Evolutionary conservation across 495 filamentous ascomycete genomes (phyloP).

Genomic region (Penicillium desertorum): DNA sequence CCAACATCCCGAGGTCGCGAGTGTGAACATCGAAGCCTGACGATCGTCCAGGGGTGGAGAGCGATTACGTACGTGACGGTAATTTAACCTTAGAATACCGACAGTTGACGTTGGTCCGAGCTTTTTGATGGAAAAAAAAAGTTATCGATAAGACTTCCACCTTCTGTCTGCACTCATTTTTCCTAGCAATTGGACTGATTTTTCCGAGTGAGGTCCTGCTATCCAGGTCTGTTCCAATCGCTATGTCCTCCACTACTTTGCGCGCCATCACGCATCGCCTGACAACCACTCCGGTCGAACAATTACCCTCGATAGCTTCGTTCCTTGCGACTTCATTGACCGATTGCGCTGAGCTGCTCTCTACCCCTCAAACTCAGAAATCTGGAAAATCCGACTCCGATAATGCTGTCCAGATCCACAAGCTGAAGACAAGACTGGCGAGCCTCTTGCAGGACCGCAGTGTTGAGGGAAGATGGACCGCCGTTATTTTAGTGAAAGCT

Average conservation of each 20-base stretch:
- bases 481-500: slow-evolving; percentile 74
- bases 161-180: slow-evolving; percentile 9
- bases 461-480: slow-evolving; percentile 70
- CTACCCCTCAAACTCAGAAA: slow-evolving; percentile 44
- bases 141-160: slow-evolving; percentile 21
- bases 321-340: slow-evolving; percentile 59
- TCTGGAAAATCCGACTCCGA: slow-evolving; percentile 60
- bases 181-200: neutral
- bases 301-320: slow-evolving; percentile 63
- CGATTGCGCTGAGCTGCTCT: slow-evolving; percentile 59
- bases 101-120: slow-evolving; percentile 36
- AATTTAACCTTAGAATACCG: slow-evolving; percentile 29
- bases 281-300: slow-evolving; percentile 58
- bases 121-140: slow-evolving; percentile 24
- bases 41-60: slow-evolving; percentile 30
- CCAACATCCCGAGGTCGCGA: slow-evolving; percentile 3
- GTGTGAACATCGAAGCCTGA: slow-evolving; percentile 4
- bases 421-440: slow-evolving; percentile 73
- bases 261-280: slow-evolving; percentile 67
- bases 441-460: slow-evolving; percentile 71
- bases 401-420: slow-evolving; percentile 64
- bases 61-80: slow-evolving; percentile 29
- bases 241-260: slow-evolving; percentile 39
- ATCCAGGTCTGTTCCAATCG: neutral
- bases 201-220: neutral